A percentile compares a stretch with the other conserved stretches of the same genome.
phyloP scores from a whole-genome alignment of 345 rosid species.

The Nephelium lappaceum region DNA sequence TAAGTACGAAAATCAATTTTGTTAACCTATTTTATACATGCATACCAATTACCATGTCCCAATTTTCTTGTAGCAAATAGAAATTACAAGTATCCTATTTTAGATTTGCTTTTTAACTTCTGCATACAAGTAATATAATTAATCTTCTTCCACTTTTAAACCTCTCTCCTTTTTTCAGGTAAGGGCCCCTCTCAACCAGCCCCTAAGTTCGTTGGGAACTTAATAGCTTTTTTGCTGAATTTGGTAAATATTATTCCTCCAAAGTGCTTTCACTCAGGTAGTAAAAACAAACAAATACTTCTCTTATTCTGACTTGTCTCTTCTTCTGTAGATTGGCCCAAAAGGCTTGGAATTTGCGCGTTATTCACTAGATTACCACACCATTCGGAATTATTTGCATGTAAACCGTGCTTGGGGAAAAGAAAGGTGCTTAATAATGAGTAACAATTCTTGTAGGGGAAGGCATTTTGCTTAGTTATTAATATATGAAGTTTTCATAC shows the following conservation, averaged over 20 bases:
- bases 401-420: slow-evolving; percentile 83
- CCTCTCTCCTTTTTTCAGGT: slow-evolving; percentile 45
- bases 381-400: slow-evolving; percentile 85
- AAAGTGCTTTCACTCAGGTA: neutral
- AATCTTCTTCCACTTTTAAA: neutral
- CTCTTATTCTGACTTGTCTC: slow-evolving; percentile 11
- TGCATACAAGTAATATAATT: neutral
- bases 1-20: neutral
- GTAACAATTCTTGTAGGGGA: neutral
- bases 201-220: slow-evolving; percentile 75
- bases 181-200: slow-evolving; percentile 92
- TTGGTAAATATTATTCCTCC: slow-evolving; percentile 52
- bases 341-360: slow-evolving; percentile 97
- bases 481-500: slow-evolving; percentile 7
- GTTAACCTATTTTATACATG: too few species aligned
- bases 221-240: slow-evolving; percentile 74
- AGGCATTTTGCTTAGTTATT: neutral
- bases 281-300: neutral
- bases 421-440: slow-evolving; percentile 53
- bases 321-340: slow-evolving; percentile 72
- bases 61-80: neutral
- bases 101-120: neutral
- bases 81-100: neutral
- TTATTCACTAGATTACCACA: slow-evolving; percentile 94
- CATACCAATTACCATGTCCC: neutral